Evolutionary conservation across 176 grass and related monocot species (phyloP).

Genomic region (Rhynchospora tenuis): DNA sequence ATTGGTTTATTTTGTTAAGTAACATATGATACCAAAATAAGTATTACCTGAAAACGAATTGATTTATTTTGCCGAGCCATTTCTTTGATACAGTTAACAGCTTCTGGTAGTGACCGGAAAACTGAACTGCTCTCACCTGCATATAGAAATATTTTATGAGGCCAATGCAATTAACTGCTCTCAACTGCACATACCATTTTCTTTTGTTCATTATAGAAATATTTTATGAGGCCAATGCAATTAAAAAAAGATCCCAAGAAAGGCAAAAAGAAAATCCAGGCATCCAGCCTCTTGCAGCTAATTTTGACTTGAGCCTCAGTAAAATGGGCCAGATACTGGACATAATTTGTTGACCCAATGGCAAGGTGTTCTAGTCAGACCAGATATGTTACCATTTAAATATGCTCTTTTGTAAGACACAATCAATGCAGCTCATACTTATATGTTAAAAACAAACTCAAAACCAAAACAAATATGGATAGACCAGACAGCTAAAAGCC

Average conservation of each 20-base stretch:
- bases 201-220: neutral
- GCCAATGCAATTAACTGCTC: conserved; percentile 3
- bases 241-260: neutral
- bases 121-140: conserved; percentile 39
- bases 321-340: neutral
- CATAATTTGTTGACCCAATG: neutral
- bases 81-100: conserved; percentile 78
- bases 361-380: neutral
- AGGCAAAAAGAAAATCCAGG: neutral
- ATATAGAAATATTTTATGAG: neutral
- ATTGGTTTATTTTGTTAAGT: no score
- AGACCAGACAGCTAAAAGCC: neutral
- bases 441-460: neutral
- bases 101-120: conserved; percentile 63
- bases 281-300: neutral
- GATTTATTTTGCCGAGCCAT: conserved; percentile 37
- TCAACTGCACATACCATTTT: neutral
- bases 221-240: neutral
- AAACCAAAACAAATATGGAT: neutral
- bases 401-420: neutral
- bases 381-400: neutral
- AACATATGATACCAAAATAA: no score
- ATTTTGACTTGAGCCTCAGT: neutral
- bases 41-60: conserved; percentile 10
- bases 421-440: neutral